Conservation (phyloP, 2,329 filamentous ascomycete species). For the Trichoderma pleuroti region DNA sequence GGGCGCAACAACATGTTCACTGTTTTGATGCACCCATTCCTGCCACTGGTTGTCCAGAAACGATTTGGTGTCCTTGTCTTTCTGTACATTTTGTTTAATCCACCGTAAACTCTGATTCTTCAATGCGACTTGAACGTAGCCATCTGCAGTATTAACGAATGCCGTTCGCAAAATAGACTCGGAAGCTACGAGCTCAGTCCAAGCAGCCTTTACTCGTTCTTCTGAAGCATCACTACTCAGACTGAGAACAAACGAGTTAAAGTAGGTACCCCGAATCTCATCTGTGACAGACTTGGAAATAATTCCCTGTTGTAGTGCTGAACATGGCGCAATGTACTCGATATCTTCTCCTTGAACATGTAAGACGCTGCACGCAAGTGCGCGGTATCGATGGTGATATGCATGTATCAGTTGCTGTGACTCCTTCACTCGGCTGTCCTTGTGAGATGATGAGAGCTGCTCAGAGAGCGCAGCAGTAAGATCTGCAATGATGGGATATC, state of each 20-base stretch:
- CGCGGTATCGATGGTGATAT: slow-evolving; percentile 58
- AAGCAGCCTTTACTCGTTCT: slow-evolving; percentile 51
- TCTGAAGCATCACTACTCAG: slow-evolving; percentile 47
- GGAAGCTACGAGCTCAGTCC: slow-evolving; percentile 48
- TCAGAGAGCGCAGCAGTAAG: slow-evolving; percentile 40
- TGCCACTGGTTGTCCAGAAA: slow-evolving; percentile 37
- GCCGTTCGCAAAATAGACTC: slow-evolving; percentile 67
- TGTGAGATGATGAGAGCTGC: neutral
- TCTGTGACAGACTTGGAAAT: slow-evolving; percentile 63
- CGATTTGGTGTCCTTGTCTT: slow-evolving; percentile 31
- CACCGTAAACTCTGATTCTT: slow-evolving; percentile 43
- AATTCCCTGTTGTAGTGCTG: slow-evolving; percentile 82
- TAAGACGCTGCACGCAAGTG: slow-evolving; percentile 51
- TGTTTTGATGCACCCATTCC: slow-evolving; percentile 55
- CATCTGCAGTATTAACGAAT: slow-evolving; percentile 71
- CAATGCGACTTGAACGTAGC: slow-evolving; percentile 70
- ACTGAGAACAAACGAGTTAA: slow-evolving; percentile 67
- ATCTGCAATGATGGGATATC: slow-evolving; percentile 50
- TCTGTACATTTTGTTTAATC: slow-evolving; percentile 34
- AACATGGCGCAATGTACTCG: slow-evolving; percentile 76
- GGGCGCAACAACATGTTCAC: slow-evolving; percentile 46
- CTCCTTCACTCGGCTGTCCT: slow-evolving; percentile 37
- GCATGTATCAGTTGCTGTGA: slow-evolving; percentile 61
- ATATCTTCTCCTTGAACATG: slow-evolving; percentile 50
- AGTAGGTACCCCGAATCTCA: slow-evolving; percentile 61